Base-by-base conservation (phyloP, 2,329 filamentous ascomycete genomes). In the Plenodomus biglobosus region DNA sequence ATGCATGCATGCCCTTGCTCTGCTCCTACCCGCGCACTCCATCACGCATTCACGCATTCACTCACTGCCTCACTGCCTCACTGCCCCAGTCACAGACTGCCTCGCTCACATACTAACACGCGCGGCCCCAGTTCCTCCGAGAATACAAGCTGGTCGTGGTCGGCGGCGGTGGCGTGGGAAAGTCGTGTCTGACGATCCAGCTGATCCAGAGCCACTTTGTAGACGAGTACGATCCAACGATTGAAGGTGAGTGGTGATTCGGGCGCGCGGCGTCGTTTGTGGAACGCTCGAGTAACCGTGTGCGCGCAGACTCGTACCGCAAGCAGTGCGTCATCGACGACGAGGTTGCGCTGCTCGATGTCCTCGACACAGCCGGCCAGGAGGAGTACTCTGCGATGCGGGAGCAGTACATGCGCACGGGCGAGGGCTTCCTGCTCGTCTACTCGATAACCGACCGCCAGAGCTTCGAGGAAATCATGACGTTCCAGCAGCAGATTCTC, bases 311-410 rank as follows among this genome's bases (percentile, higher is more conserved):
- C 73, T 97, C 94, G 56, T 99, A 99, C 82, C 91, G 94, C 80
- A 99, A 99, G 86, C 94, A 97, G 82, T 97, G 94, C 75, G 87
- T 96, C 65, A 95, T 99, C 73, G 94, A 99, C 73, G 94, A 97
- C 65, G 94, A 99, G 77, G 91, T 96, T 61, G 94, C 94, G 42
- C 84, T 99, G 52, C 87, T 99, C 75, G 94, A 99, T 75, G 94
- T 99, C 56, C 86, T 97, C 73, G 94, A 99, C 76, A 99, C 94
- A 45, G 94, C 94, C 55, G 94, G 94, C 52, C 94, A 99, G 76
- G 94, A 99, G 77, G 94, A 99, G 78, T 99, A 97, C 80, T 96
- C 92, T 48, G 94, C 94, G 44, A 97, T 99, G 94, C 84, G 94
- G 71, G 94, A 99, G 80, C 94, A 97, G 78, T 99, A 97, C 82